These are phyloP conservation scores for Hansenula lynferdii DNA, from an alignment of 1,139 yeast species.

Conservation along the genomic window DNA sequence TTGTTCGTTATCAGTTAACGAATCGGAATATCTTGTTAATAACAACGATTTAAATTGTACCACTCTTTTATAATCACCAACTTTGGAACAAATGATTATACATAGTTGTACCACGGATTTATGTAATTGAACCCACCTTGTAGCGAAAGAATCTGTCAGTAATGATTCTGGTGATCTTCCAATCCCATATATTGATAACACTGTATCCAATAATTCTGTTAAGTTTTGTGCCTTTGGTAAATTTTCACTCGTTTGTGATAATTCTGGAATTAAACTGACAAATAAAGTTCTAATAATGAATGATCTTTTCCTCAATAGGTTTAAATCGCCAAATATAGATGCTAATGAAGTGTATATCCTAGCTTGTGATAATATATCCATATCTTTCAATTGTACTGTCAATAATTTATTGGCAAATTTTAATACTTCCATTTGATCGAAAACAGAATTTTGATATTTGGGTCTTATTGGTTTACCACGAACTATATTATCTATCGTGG, in stretches of 20 bases:
- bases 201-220: constrained; percentile 33
- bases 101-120: constrained; percentile 54
- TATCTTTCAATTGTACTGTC: constrained; percentile 32
- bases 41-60: constrained; percentile 46
- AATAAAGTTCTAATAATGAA: constrained; percentile 62
- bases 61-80: constrained; percentile 42
- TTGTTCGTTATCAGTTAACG: constrained; percentile 48
- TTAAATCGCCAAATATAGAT: constrained; percentile 55
- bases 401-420: constrained; percentile 43
- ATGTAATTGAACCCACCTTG: constrained; percentile 56
- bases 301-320: constrained; percentile 62
- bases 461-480: constrained; percentile 24
- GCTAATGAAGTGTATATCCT: constrained; percentile 65
- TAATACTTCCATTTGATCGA: constrained; percentile 40
- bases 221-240: constrained; percentile 19
- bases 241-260: constrained; percentile 16
- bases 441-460: constrained; percentile 22
- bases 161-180: constrained; percentile 22
- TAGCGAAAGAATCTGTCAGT: constrained; percentile 17
- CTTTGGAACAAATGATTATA: constrained; percentile 46
- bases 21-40: constrained; percentile 50
- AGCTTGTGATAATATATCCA: constrained; percentile 51
- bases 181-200: constrained; percentile 41
- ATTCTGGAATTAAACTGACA: constrained; percentile 43
- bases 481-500: constrained; percentile 38